Percentiles rank a stretch among this genome's conserved stretches.
These are phyloP conservation scores for Hypoxylon sp. DNA, from an alignment of 2,329 filamentous ascomycete species.

Conservation along the genomic window DNA sequence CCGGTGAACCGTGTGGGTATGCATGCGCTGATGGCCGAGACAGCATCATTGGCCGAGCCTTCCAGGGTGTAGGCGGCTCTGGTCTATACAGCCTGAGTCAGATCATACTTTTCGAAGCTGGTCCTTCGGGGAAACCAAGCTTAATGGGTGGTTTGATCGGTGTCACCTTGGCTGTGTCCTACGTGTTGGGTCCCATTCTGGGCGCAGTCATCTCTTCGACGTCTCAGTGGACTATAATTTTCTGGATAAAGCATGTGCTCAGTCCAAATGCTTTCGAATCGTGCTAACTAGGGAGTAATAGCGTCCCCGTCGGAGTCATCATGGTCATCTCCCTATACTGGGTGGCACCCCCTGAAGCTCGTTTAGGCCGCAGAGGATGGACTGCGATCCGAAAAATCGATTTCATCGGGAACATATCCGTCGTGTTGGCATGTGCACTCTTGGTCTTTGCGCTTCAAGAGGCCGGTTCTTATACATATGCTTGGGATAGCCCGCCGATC, in stretches of 20 bases:
- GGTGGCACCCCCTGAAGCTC: constrained; percentile 54
- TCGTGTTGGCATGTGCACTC: constrained; percentile 61
- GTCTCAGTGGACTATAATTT: constrained; percentile 66
- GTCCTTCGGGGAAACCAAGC: constrained; percentile 60
- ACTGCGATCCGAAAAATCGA: constrained; percentile 59
- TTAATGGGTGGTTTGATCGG: constrained; percentile 65
- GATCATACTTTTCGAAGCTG: constrained; percentile 64
- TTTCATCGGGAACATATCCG: constrained; percentile 59
- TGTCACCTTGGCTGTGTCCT: constrained; percentile 64
- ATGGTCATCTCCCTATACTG: constrained; percentile 58
- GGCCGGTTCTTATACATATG: constrained; percentile 60
- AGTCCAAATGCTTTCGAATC: background rate
- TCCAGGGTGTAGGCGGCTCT: constrained; percentile 69
- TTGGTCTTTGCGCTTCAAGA: constrained; percentile 66
- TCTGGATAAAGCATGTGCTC: constrained; percentile 65
- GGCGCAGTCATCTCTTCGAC: constrained; percentile 64
- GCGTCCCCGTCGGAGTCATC: constrained; percentile 59
- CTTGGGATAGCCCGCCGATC: constrained; percentile 62
- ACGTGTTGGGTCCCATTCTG: constrained; percentile 66
- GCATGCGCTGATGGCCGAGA: constrained; percentile 18
- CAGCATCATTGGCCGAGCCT: constrained; percentile 66
- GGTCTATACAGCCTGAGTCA: constrained; percentile 69
- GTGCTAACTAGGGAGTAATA: constrained; percentile 42
- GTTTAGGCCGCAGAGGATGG: constrained; percentile 50
- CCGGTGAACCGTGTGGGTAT: background rate